Evolutionary conservation across 129 eudicot species (phyloP).

Genomic region (Calendula officinalis): DNA sequence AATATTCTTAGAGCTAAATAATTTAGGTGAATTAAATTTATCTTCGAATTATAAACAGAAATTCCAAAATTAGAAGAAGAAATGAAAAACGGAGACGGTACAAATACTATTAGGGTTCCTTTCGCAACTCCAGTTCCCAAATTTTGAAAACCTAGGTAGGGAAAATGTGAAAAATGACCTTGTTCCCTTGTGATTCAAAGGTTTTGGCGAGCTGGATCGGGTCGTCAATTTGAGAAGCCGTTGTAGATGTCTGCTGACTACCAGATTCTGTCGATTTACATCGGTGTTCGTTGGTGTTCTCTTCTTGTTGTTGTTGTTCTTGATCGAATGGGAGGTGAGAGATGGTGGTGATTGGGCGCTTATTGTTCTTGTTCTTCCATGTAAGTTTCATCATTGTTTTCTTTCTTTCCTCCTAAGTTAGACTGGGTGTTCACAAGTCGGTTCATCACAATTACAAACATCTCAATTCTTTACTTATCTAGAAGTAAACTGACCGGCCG

Average conservation of each 20-base stretch:
- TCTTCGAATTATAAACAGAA: too few relatives aligned
- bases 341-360: constrained; percentile 37
- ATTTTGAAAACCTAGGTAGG: constrained; percentile 3
- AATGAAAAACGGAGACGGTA: too few relatives aligned
- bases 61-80: background rate
- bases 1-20: too few relatives aligned
- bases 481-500: too few relatives aligned
- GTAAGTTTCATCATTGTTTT: constrained; percentile 48
- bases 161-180: constrained; percentile 34
- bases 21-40: too few relatives aligned
- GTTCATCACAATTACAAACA: too few relatives aligned
- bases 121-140: too few relatives aligned
- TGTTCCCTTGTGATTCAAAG: constrained; percentile 56
- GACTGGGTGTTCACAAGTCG: too few relatives aligned
- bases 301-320: constrained; percentile 13
- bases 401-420: background rate
- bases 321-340: constrained; percentile 51
- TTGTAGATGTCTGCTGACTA: constrained; percentile 2
- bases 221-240: constrained; percentile 17
- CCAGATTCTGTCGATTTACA: constrained; percentile 7
- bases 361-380: constrained; percentile 54
- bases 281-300: constrained; percentile 4
- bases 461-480: too few relatives aligned
- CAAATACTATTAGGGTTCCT: too few relatives aligned
- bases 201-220: constrained; percentile 38